phyloP scores from a whole-genome alignment of 148 eudicot species.

The Camellia granthamiana region DNA sequence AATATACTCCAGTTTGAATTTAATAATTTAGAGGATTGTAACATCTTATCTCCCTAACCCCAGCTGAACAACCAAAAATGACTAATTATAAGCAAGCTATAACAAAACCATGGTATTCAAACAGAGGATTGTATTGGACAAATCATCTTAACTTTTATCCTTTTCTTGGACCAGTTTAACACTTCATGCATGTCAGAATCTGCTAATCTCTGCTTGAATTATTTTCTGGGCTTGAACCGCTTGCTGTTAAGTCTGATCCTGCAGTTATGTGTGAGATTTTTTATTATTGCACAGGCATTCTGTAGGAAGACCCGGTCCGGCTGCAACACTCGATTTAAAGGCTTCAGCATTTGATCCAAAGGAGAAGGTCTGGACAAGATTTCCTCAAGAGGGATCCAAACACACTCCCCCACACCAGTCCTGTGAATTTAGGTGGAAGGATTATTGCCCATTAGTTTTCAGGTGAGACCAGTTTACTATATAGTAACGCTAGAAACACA shows the following conservation, averaged over 20 bases:
- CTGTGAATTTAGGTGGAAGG: conserved; percentile 92
- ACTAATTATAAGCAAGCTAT: too few species aligned
- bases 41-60: too few species aligned
- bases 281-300: conserved; percentile 59
- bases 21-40: too few species aligned
- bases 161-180: too few species aligned
- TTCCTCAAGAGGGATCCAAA: conserved; percentile 94
- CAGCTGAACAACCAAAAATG: too few species aligned
- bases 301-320: conserved; percentile 91
- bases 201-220: not conserved
- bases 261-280: not conserved
- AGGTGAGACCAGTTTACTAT: conserved; percentile 39
- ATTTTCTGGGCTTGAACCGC: conserved; percentile 6
- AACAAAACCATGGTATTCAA: too few species aligned
- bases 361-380: conserved; percentile 92
- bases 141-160: too few species aligned
- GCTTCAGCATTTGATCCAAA: conserved; percentile 88
- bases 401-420: conserved; percentile 87
- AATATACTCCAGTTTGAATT: too few species aligned
- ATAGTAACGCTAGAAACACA: too few species aligned
- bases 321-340: conserved; percentile 68
- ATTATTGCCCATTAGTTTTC: conserved; percentile 94
- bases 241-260: not conserved
- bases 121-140: too few species aligned
- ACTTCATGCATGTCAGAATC: too few species aligned